Evolutionary conservation across 108 stramenopile species (phyloP).

Genomic region (Cylindrotheca closterium): DNA sequence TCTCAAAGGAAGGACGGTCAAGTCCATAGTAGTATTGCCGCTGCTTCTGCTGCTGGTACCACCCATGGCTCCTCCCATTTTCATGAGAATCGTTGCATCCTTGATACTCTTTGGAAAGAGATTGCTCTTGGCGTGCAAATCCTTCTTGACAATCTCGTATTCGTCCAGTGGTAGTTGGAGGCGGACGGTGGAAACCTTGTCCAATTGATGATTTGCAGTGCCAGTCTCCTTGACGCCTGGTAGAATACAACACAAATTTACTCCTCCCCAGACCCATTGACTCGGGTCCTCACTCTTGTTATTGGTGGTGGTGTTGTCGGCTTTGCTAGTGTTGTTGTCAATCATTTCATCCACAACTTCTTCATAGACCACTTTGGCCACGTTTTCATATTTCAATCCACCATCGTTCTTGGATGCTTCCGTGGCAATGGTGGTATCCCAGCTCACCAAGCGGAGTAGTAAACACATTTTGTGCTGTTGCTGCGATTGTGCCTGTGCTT

Average conservation of each 20-base stretch:
- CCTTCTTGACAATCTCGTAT: constrained; percentile 17
- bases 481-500: not conserved
- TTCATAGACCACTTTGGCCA: constrained; percentile 48
- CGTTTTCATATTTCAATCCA: constrained; percentile 15
- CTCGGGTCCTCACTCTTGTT: no score
- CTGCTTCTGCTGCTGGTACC: no score
- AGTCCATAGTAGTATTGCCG: constrained; percentile 8
- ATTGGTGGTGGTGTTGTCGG: no score
- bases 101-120: constrained; percentile 21
- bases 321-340: constrained; percentile 8
- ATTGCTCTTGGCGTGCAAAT: constrained; percentile 1
- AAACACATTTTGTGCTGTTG: constrained; percentile 23
- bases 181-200: constrained; percentile 21
- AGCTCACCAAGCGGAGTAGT: constrained; percentile 65
- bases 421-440: constrained; percentile 64
- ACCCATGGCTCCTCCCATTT: constrained; percentile 38
- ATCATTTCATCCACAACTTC: constrained; percentile 19
- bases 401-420: constrained; percentile 2
- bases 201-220: not conserved
- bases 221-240: not conserved
- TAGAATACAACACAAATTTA: constrained; percentile 65
- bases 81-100: constrained; percentile 41
- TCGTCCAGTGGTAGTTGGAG: constrained; percentile 26
- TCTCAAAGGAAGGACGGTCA: constrained; percentile 25
- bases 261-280: constrained; percentile 68